These are phyloP conservation scores for Verticillium albo-atrum DNA, from an alignment of 2,329 filamentous ascomycete genomes.

Conservation along the genomic window DNA sequence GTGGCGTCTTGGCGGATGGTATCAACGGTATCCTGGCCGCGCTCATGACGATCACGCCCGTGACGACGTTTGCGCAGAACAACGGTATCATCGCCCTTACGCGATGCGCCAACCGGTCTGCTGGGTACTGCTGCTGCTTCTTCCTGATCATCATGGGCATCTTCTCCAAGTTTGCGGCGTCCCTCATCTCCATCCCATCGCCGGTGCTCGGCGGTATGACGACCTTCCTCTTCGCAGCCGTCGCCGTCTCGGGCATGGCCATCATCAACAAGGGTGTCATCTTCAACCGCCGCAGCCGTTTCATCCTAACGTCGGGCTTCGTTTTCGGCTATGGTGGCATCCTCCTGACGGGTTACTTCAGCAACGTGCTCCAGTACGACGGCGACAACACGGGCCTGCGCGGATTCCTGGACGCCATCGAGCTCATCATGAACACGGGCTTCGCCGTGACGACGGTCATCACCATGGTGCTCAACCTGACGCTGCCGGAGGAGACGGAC, in stretches of 20 bases:
- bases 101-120: constrained; percentile 74
- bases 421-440: constrained; percentile 69
- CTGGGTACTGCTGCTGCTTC: constrained; percentile 72
- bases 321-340: constrained; percentile 70
- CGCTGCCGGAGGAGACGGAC: constrained; percentile 71
- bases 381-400: constrained; percentile 63
- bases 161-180: constrained; percentile 78
- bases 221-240: constrained; percentile 74
- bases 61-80: constrained; percentile 79
- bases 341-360: constrained; percentile 63
- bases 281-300: constrained; percentile 76
- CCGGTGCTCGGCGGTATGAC: constrained; percentile 66
- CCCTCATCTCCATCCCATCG: constrained; percentile 70
- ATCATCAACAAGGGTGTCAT: constrained; percentile 66
- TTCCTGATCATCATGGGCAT: constrained; percentile 79
- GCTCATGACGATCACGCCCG: constrained; percentile 74
- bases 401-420: constrained; percentile 73
- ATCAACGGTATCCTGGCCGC: constrained; percentile 71
- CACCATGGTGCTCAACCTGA: constrained; percentile 68
- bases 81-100: constrained; percentile 82
- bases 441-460: constrained; percentile 72
- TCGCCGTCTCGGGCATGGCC: constrained; percentile 71
- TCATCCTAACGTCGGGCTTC: constrained; percentile 73
- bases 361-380: constrained; percentile 66
- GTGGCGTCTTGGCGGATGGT: constrained; percentile 73